These are phyloP conservation scores for Calonectria hawksworthii DNA, from an alignment of 2,329 filamentous ascomycete species.

Conservation along the genomic window DNA sequence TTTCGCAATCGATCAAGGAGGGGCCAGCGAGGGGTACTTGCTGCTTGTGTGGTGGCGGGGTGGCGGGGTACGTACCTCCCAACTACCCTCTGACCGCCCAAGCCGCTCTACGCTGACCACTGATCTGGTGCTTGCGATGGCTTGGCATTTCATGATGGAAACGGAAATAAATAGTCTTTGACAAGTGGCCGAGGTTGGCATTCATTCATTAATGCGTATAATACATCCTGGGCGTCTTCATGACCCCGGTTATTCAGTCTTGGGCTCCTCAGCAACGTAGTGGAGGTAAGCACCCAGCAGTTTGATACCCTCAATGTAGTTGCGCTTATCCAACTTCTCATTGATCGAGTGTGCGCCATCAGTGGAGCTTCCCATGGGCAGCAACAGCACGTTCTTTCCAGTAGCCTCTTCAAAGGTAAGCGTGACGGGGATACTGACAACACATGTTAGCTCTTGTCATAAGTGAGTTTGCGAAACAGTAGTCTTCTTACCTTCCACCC, in stretches of 20 bases:
- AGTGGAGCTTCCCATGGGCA: slow-evolving; percentile 98
- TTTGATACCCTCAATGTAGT: slow-evolving; percentile 99
- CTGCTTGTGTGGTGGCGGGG: slow-evolving; percentile 26
- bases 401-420: slow-evolving; percentile 98
- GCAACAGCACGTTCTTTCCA: slow-evolving; percentile 94
- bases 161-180: not conserved
- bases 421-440: slow-evolving; percentile 88
- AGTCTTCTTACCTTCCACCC: slow-evolving; percentile 81
- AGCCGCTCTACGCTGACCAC: not conserved
- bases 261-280: slow-evolving; percentile 93
- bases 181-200: not conserved
- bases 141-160: not conserved
- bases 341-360: slow-evolving; percentile 98
- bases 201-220: slow-evolving; percentile 22
- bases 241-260: slow-evolving; percentile 43
- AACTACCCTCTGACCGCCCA: not conserved
- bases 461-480: not conserved
- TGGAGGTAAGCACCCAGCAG: slow-evolving; percentile 94
- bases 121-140: not conserved
- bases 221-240: slow-evolving; percentile 29
- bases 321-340: slow-evolving; percentile 96
- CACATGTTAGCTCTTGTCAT: slow-evolving; percentile 30
- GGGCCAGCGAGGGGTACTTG: not conserved
- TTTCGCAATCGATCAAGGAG: slow-evolving; percentile 37
- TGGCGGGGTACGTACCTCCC: slow-evolving; percentile 31